Percentiles rank a stretch among this genome's conserved stretches.
Evolutionary conservation across 2,329 filamentous ascomycete species (phyloP).

Genomic region (Coniochaeta prunicola): DNA sequence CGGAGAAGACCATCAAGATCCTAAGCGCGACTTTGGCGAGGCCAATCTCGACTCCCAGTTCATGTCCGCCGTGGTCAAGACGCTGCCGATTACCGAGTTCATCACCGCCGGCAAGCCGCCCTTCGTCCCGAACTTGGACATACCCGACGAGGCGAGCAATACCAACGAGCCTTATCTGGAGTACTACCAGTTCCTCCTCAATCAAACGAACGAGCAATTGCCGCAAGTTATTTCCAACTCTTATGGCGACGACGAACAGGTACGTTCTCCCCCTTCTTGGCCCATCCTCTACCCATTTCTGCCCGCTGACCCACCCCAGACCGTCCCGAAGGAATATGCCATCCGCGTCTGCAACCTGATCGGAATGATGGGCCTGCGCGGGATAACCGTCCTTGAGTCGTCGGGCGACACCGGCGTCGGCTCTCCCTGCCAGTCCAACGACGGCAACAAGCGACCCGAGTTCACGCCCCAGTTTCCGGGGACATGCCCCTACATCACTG

Average conservation of each 20-base stretch:
- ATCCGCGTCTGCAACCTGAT: constrained; percentile 52
- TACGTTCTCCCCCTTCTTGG: constrained; percentile 1
- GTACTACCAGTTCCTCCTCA: constrained; percentile 53
- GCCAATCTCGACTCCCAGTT: constrained; percentile 21
- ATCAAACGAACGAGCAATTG: constrained; percentile 40
- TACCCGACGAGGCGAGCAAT: constrained; percentile 26
- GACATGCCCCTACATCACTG: constrained; percentile 59
- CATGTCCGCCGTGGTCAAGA: constrained; percentile 12
- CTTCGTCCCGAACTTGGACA: constrained; percentile 19
- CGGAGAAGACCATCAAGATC: constrained; percentile 30
- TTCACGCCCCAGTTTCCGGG: constrained; percentile 57
- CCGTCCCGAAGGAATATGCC: constrained; percentile 50
- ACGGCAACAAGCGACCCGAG: constrained; percentile 39
- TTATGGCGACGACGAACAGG: constrained; percentile 61
- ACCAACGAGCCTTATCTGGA: constrained; percentile 62
- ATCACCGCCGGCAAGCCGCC: constrained; percentile 19
- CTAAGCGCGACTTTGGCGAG: constrained; percentile 13
- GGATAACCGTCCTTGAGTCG: constrained; percentile 54
- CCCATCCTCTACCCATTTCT: not conserved
- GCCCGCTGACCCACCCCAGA: constrained; percentile 19
- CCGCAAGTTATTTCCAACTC: constrained; percentile 57
- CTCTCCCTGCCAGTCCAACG: constrained; percentile 47
- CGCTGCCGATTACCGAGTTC: constrained; percentile 17
- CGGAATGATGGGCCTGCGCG: constrained; percentile 55
- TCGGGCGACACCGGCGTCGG: constrained; percentile 54